phyloP scores from a whole-genome alignment of 106 monocot species.

The Xerophyta viscosa region DNA sequence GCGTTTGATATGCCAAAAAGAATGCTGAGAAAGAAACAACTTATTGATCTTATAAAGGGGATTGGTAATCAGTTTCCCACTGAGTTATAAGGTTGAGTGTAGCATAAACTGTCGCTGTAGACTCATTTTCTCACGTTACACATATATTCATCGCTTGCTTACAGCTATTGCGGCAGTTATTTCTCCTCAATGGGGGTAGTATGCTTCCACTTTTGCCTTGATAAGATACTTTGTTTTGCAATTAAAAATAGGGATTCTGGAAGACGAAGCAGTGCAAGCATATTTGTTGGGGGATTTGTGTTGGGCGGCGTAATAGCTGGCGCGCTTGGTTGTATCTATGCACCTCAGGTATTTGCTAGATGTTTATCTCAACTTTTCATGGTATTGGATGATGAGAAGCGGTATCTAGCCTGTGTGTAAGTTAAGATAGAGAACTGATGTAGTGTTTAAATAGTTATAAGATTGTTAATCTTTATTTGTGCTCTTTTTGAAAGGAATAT shows the following conservation, averaged over 20 bases:
- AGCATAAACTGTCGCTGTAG: no score
- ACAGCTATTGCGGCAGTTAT: background rate
- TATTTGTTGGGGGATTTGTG: constrained; percentile 68
- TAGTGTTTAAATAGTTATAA: no score
- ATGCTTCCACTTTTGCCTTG: background rate
- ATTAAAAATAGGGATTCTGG: constrained; percentile 28
- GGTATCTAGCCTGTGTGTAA: background rate
- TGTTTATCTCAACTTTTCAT: background rate
- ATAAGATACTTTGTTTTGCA: background rate
- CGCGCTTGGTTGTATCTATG: constrained; percentile 75
- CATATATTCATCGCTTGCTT: no score
- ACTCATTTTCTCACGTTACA: no score
- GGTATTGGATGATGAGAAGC: background rate
- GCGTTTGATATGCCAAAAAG: no score
- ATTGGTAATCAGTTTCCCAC: no score
- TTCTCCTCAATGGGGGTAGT: background rate
- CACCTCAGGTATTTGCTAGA: constrained; percentile 56
- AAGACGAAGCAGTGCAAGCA: constrained; percentile 31
- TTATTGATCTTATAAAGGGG: no score
- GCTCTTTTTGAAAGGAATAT: no score
- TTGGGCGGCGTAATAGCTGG: constrained; percentile 72
- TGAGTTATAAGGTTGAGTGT: no score
- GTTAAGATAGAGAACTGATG: no score
- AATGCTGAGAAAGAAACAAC: no score
- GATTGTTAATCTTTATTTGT: no score